phyloP scores from a whole-genome alignment of 495 filamentous ascomycete genomes.

The Pseudoneurospora amorphoporcata region DNA sequence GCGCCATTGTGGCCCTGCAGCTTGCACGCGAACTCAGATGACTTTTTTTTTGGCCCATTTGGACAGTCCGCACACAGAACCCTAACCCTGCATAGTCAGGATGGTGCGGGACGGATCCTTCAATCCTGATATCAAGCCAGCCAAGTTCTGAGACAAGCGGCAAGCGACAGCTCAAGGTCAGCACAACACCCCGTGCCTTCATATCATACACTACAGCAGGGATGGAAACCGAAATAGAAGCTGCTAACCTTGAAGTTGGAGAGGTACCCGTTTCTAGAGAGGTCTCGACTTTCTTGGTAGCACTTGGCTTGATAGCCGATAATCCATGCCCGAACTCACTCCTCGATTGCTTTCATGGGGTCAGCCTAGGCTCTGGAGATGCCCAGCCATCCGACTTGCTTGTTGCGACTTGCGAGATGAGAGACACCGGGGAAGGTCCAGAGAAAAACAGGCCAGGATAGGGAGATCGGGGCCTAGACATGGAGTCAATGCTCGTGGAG shows the following conservation, averaged over 20 bases:
- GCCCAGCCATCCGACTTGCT: neutral
- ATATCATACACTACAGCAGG: neutral
- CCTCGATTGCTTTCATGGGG: neutral
- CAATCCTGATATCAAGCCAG: neutral
- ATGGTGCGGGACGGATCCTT: neutral
- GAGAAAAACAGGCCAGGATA: neutral
- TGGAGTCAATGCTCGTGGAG: neutral
- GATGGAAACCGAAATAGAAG: neutral
- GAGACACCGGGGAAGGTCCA: neutral
- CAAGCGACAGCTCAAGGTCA: neutral
- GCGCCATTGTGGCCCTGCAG: neutral
- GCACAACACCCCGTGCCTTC: neutral
- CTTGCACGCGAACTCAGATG: conserved; percentile 14
- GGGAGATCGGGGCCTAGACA: neutral
- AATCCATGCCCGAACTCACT: neutral
- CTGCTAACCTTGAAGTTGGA: neutral
- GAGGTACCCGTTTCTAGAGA: neutral
- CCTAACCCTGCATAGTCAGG: conserved; percentile 4
- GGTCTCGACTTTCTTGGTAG: neutral
- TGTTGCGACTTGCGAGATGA: neutral
- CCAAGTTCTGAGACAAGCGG: neutral
- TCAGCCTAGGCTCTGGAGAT: neutral
- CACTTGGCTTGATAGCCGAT: neutral
- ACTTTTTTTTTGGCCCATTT: neutral
- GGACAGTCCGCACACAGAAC: neutral